Evolutionary conservation across 2,329 filamentous ascomycete species (phyloP), one percentile per base, ranked within the genome.

Genomic region (Claviceps monticola): DNA sequence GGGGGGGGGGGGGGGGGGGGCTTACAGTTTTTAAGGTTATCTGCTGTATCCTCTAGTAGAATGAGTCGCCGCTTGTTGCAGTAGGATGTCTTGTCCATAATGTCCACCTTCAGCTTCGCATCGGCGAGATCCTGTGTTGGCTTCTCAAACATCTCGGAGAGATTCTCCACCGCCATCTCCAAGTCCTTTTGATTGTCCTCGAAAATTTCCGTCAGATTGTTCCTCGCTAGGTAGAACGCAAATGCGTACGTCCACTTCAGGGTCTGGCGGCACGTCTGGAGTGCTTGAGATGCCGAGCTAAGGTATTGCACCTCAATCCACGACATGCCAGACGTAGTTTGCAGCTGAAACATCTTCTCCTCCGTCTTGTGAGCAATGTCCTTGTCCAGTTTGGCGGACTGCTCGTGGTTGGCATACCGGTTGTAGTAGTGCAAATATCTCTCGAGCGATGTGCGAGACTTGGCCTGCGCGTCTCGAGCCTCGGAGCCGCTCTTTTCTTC

Each of bases 111-210:
- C 54, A 96, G 74, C 68, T 95, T 95, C n/a, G 88, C 66, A 46
- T 84, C 80, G 4, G 88, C 80, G 17, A 98, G 74, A 61, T 96
- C 89, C 42, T 82, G 72, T n/a, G 91, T 88, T 0, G 90, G 88
- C 72, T 95, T 96, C 75, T 98, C 93, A 59, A 98, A 98, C 88
- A 98, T 95, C 68, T 95, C 90, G n/a, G 88, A 95, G 57, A 98
- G 71, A 53, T 87, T 90, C 71, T 98, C 93, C 1, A 97, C 93
- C 0, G 93, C 91, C 82, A 98, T 86, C 68, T 98, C 93, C 23
- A 98, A 72, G 64, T 98, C 93, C 68, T 95, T 95, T 63, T 98
- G 93, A 66, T 98, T 98, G 66, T 97, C 90, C 67, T 98, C 93
- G 55, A 98, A 98, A 51, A 98, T 97, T 64, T 91, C 88, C 0